These are phyloP conservation scores for Baeospora myosura DNA, from an alignment of 1,284 basidiomycete genomes.

Conservation along the genomic window DNA sequence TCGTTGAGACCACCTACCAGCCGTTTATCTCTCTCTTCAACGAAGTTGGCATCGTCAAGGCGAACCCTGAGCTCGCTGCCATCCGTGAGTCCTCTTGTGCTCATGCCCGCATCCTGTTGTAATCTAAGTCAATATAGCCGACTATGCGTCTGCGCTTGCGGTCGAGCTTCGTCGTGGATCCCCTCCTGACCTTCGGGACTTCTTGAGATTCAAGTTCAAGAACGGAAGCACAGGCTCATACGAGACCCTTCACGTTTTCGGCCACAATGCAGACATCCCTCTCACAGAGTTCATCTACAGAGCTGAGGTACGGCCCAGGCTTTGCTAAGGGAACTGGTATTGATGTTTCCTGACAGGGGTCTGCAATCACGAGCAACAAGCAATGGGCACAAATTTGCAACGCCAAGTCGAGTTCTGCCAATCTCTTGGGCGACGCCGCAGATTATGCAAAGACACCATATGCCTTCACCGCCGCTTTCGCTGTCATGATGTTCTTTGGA, in stretches of 20 bases:
- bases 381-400: slow-evolving; percentile 61
- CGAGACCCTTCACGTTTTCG: slow-evolving; percentile 60
- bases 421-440: slow-evolving; percentile 12
- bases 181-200: slow-evolving; percentile 68
- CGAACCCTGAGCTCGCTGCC: slow-evolving; percentile 50
- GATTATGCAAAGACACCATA: slow-evolving; percentile 25
- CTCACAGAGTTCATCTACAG: slow-evolving; percentile 75
- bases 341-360: slow-evolving; percentile 33
- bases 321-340: not conserved
- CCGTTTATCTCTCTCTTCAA: slow-evolving; percentile 84
- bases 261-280: slow-evolving; percentile 62
- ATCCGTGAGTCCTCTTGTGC: slow-evolving; percentile 45
- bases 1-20: slow-evolving; percentile 79
- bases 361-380: slow-evolving; percentile 60
- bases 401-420: slow-evolving; percentile 14
- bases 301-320: slow-evolving; percentile 44
- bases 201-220: slow-evolving; percentile 78
- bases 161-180: slow-evolving; percentile 73
- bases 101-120: not conserved
- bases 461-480: slow-evolving; percentile 37
- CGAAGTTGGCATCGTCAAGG: slow-evolving; percentile 55
- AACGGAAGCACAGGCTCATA: slow-evolving; percentile 66
- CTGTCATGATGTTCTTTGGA: slow-evolving; percentile 38
- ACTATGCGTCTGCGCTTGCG: slow-evolving; percentile 71
- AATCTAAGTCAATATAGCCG: slow-evolving; percentile 37